These are phyloP conservation scores for Saccharomycopsis phalli DNA, from an alignment of 1,139 yeast species.

Conservation along the genomic window DNA sequence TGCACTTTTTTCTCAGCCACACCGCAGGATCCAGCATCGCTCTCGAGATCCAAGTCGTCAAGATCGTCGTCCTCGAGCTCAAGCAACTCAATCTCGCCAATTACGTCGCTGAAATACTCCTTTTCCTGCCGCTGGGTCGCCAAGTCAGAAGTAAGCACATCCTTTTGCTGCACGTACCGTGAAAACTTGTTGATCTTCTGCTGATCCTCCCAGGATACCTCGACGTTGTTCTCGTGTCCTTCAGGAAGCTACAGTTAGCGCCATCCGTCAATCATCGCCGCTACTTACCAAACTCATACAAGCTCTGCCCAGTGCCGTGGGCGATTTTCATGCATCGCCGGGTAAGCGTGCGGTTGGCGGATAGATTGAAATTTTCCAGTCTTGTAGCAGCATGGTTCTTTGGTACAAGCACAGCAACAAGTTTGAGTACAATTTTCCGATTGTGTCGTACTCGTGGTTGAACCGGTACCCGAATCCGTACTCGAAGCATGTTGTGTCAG, in stretches of 20 bases:
- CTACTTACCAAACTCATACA: conserved; percentile 6
- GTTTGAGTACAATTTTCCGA: conserved; percentile 57
- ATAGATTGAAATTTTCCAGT: too few species aligned
- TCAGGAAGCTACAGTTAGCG: conserved; percentile 8
- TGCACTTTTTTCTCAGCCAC: conserved; percentile 38
- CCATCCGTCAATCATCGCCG: not conserved
- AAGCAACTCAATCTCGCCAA: conserved; percentile 74
- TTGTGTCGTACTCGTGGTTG: conserved; percentile 72
- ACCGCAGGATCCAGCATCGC: conserved; percentile 10
- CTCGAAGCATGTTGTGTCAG: conserved; percentile 79
- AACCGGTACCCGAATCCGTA: conserved; percentile 88
- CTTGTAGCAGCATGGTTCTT: conserved; percentile 69
- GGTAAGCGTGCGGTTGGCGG: not conserved
- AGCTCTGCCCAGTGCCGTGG: not conserved
- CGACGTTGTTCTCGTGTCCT: conserved; percentile 26
- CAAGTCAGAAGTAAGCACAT: conserved; percentile 44
- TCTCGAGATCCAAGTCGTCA: conserved; percentile 8
- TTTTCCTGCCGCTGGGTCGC: conserved; percentile 54
- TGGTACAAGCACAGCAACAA: conserved; percentile 48
- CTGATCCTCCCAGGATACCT: conserved; percentile 86
- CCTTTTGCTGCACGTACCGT: conserved; percentile 63
- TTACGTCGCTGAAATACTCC: conserved; percentile 81
- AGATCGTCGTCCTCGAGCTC: conserved; percentile 57
- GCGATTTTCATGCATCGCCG: not conserved
- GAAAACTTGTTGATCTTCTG: conserved; percentile 83